Evolutionary conservation across 129 eudicot species (phyloP).

Genomic region (Arctium minus): DNA sequence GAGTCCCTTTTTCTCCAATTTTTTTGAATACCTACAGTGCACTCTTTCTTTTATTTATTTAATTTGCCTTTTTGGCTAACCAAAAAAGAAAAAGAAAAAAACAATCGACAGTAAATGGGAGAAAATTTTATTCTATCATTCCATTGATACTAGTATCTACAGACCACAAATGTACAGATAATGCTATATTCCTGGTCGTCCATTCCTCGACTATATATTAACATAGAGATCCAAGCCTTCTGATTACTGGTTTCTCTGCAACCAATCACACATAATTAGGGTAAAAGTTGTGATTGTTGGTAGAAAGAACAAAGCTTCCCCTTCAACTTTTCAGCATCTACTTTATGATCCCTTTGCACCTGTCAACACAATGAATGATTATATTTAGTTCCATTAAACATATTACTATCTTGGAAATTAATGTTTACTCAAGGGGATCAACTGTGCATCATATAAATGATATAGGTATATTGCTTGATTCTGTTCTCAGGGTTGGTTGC

Average conservation of each 20-base stretch:
- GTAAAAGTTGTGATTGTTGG: background rate
- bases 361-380: slow-evolving; percentile 10
- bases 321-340: slow-evolving; percentile 38
- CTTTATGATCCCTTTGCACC: slow-evolving; percentile 32
- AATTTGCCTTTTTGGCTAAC: background rate
- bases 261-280: background rate
- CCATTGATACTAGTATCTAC: background rate
- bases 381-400: background rate
- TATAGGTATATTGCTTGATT: background rate
- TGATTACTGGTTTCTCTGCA: background rate
- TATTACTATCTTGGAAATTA: background rate
- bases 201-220: background rate
- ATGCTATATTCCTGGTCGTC: background rate
- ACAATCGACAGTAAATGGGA: background rate
- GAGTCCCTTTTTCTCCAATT: background rate
- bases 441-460: background rate
- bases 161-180: background rate
- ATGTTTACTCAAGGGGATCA: background rate
- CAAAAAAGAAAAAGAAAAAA: background rate
- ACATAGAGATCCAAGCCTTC: background rate
- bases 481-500: background rate
- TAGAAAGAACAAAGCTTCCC: slow-evolving; percentile 27
- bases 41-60: background rate
- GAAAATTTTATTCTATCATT: background rate
- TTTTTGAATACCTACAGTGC: background rate